Conservation (phyloP, 2,329 filamentous ascomycete species). For the Sphaerulina musiva region DNA sequence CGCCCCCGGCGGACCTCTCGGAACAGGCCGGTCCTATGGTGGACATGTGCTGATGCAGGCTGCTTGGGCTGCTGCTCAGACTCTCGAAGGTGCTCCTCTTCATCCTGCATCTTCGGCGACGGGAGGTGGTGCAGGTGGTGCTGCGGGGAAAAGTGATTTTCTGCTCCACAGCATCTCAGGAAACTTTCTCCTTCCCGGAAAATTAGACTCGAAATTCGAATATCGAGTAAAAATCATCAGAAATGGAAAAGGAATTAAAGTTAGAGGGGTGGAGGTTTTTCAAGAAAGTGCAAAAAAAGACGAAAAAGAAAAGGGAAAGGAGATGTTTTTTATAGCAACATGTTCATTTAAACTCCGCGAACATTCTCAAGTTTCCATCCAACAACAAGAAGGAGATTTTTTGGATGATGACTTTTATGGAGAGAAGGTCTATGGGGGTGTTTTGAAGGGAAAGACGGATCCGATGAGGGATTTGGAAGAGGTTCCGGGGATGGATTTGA, state of each 20-base stretch:
- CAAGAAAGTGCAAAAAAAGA: slow-evolving; percentile 12
- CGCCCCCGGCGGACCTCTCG: slow-evolving; percentile 35
- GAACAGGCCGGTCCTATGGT: slow-evolving; percentile 44
- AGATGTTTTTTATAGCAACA: slow-evolving; percentile 48
- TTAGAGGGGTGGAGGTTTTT: slow-evolving; percentile 47
- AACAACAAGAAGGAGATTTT: slow-evolving; percentile 34
- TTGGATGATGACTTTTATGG: slow-evolving; percentile 24
- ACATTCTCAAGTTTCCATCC: slow-evolving; percentile 29
- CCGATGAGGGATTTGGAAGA: slow-evolving; percentile 29
- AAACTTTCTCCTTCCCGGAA: slow-evolving; percentile 47
- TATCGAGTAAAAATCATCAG: slow-evolving; percentile 48
- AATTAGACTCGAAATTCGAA: slow-evolving; percentile 44
- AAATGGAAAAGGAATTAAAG: slow-evolving; percentile 47
- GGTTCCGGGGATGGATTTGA: slow-evolving; percentile 34
- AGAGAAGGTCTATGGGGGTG: slow-evolving; percentile 28
- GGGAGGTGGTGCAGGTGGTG: slow-evolving; percentile 37
- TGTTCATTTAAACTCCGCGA: slow-evolving; percentile 49
- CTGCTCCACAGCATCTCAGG: slow-evolving; percentile 50
- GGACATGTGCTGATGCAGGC: slow-evolving; percentile 54
- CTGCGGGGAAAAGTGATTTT: no score
- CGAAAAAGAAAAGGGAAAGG: slow-evolving; percentile 39
- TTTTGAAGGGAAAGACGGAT: slow-evolving; percentile 31
- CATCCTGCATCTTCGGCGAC: no score
- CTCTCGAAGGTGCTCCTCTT: no score
- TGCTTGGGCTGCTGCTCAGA: slow-evolving; percentile 51